These are phyloP conservation scores for Cladosporium phlei DNA, from an alignment of 2,329 filamentous ascomycete genomes.

Conservation along the genomic window DNA sequence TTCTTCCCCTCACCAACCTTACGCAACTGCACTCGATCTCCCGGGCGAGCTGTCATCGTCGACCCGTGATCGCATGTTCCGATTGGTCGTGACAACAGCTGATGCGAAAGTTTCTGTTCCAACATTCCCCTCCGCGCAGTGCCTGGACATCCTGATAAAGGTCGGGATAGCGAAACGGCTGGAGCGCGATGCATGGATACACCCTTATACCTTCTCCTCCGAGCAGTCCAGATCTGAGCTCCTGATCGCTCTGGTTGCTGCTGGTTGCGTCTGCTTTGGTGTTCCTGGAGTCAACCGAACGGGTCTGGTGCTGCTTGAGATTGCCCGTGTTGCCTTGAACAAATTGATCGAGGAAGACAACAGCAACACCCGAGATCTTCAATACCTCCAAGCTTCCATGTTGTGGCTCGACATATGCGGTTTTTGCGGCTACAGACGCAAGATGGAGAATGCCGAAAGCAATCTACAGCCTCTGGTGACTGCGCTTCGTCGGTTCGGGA, in stretches of 20 bases:
- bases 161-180: conserved; percentile 31
- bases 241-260: conserved; percentile 28
- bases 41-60: conserved; percentile 21
- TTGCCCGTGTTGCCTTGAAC: conserved; percentile 28
- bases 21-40: conserved; percentile 24
- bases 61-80: conserved; percentile 29
- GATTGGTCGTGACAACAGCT: conserved; percentile 29
- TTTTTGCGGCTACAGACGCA: conserved; percentile 17
- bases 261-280: conserved; percentile 32
- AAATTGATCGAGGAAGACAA: conserved; percentile 29
- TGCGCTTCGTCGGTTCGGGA: conserved; percentile 18
- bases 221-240: conserved; percentile 26
- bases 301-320: conserved; percentile 29
- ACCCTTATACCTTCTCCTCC: conserved; percentile 29
- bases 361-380: conserved; percentile 23
- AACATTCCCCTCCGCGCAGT: conserved; percentile 29
- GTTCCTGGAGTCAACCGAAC: conserved; percentile 30
- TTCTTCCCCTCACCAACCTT: conserved; percentile 28
- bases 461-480: conserved; percentile 22
- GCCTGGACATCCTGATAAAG: conserved; percentile 30
- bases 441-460: conserved; percentile 22
- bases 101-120: conserved; percentile 26
- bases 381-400: conserved; percentile 22
- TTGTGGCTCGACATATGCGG: conserved; percentile 20
- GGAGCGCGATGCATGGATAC: conserved; percentile 33